Percentiles rank a stretch among this genome's conserved stretches.
phyloP scores from a whole-genome alignment of 495 filamentous ascomycete genomes.

The Melanomma pulvis-pyrius region DNA sequence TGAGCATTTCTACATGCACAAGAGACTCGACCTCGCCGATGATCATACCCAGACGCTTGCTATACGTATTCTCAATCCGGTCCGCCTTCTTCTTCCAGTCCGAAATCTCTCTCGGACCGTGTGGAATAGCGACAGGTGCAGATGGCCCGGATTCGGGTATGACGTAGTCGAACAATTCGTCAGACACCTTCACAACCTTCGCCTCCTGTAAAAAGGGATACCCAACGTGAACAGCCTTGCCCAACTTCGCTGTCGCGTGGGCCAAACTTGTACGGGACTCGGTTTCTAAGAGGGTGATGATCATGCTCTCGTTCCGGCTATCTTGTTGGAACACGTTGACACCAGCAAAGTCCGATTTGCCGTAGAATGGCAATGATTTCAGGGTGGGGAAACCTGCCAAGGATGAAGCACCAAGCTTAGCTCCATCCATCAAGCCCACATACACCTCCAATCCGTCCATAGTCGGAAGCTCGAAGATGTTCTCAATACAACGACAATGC shows the following conservation, averaged over 20 bases:
- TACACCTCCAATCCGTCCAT: slow-evolving; percentile 88
- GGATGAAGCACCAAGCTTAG: slow-evolving; percentile 75
- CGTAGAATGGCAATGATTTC: slow-evolving; percentile 78
- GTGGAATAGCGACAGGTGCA: slow-evolving; percentile 64
- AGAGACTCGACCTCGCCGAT: slow-evolving; percentile 86
- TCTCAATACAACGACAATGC: slow-evolving; percentile 88
- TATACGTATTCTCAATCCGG: slow-evolving; percentile 82
- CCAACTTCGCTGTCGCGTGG: slow-evolving; percentile 75
- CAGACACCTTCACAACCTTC: slow-evolving; percentile 82
- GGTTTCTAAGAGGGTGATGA: slow-evolving; percentile 77
- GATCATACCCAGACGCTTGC: slow-evolving; percentile 83
- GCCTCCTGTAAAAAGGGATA: slow-evolving; percentile 97
- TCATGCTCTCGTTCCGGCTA: slow-evolving; percentile 95
- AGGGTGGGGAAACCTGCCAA: slow-evolving; percentile 92
- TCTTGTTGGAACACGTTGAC: slow-evolving; percentile 98
- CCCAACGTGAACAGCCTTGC: slow-evolving; percentile 84
- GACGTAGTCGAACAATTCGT: slow-evolving; percentile 92
- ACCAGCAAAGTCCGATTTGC: slow-evolving; percentile 81
- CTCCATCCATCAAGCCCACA: slow-evolving; percentile 84
- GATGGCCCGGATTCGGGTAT: slow-evolving; percentile 60
- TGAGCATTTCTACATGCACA: slow-evolving; percentile 88
- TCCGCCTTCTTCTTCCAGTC: slow-evolving; percentile 82
- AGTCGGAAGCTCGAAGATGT: slow-evolving; percentile 89
- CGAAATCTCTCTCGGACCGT: slow-evolving; percentile 76
- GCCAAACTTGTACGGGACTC: slow-evolving; percentile 70